Base-by-base conservation (phyloP, 2,329 filamentous ascomycete genomes). In the Erysiphe pulchra region DNA sequence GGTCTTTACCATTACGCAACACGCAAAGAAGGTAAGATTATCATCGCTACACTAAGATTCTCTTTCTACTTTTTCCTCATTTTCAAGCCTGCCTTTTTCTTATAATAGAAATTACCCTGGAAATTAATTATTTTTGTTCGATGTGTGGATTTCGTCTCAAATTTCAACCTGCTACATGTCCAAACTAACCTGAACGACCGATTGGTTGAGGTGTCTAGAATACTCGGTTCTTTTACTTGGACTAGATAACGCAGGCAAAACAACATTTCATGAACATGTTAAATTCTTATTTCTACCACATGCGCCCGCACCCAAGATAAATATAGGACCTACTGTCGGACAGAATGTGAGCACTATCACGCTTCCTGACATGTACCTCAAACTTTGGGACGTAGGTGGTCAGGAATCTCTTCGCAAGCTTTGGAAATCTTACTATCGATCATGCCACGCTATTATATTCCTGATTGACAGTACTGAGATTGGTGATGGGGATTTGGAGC, bases 221-320 rank as follows among this genome's bases (percentile, higher is more conserved):
- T 95, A 94, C 69, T 94, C 87, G 18, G 83, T 94, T 57, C 83
- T 95, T 58, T 79, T 95, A 53, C 81, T 95, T 56, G 90, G 90
- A 51, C 81, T 95, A 58, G 90, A 95, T 68, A 95, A 95, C 60
- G 90, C 90, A 49, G 90, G 90, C 62, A 95, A 95, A 69, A 95
- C 90, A 37, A 95, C 90, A 24, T 86, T 95, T 59, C 85, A 94
- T 63, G 84, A 92, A 60, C 86, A 94, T 62, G 84, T 95, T 62
- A 94, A 93, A 65, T 74, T 84, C 46, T 71, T 92, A 58, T 93
- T 84, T 69, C 69, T 76, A 51, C 69, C 75, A 40, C 67, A 68
- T 50, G 65, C 63, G 47, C 71, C 66, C 45, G 72, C 65, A 60
- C 81, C 66, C 57, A 86, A 69, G 63, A 74, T 66, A 53, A 86